Evolutionary conservation across 345 rosid genomes (phyloP).

Genomic region (Populus simonii): DNA sequence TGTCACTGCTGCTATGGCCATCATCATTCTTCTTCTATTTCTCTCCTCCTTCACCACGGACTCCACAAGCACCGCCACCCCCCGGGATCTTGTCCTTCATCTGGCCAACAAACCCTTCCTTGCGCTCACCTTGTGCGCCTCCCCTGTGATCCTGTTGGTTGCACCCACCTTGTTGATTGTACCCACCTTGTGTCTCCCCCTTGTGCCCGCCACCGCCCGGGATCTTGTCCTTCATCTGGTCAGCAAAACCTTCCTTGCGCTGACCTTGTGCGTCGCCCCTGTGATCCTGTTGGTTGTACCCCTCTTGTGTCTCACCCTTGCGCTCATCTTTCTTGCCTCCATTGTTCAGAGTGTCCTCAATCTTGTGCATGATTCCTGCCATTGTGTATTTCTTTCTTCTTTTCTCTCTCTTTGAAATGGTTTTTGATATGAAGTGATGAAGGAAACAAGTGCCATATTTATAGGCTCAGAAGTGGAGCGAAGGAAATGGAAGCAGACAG

Average conservation of each 20-base stretch:
- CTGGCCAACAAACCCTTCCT: conserved; percentile 46
- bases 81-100: conserved; percentile 49
- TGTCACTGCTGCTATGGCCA: conserved; percentile 68
- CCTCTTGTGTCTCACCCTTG: not conserved
- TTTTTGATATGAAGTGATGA: not conserved
- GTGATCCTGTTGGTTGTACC: not conserved
- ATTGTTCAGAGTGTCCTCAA: conserved; percentile 43
- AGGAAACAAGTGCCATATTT: not conserved
- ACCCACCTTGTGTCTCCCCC: not conserved
- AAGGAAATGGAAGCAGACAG: not conserved
- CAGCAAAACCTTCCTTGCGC: conserved; percentile 46
- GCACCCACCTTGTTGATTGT: not conserved
- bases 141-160: not conserved
- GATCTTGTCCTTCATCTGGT: conserved; percentile 46
- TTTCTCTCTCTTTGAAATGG: not conserved
- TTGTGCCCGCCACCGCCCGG: conserved; percentile 16
- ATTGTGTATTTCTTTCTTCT: not conserved
- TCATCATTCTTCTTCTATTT: conserved; percentile 48
- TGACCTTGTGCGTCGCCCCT: conserved; percentile 5
- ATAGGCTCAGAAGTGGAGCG: not conserved
- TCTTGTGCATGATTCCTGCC: conserved; percentile 67
- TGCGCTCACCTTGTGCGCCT: conserved; percentile 23
- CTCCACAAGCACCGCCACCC: not conserved
- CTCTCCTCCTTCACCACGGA: conserved; percentile 20
- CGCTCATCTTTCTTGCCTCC: conserved; percentile 55